Evolutionary conservation across 768 basidiomycete genomes (phyloP).

Genomic region (Tricholoma saponaceum): DNA sequence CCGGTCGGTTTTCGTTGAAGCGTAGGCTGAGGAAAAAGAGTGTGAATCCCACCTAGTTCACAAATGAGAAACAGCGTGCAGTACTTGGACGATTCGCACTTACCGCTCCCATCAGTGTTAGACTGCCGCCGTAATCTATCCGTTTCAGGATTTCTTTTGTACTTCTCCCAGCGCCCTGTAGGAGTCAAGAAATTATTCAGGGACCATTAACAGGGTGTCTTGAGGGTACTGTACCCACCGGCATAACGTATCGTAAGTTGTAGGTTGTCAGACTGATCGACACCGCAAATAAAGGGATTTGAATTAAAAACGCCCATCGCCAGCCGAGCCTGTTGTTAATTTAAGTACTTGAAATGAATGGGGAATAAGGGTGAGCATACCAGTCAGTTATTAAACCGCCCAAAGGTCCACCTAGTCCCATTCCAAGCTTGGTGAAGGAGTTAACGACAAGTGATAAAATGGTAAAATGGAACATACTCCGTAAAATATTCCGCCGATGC

Average conservation of each 20-base stretch:
- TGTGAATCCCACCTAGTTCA: slow-evolving; percentile 45
- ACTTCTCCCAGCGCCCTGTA: slow-evolving; percentile 61
- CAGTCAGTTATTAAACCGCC: slow-evolving; percentile 68
- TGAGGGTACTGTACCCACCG: slow-evolving; percentile 41
- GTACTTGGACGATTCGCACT: slow-evolving; percentile 22
- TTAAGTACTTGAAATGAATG: background rate
- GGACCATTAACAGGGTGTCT: background rate
- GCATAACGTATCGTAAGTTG: slow-evolving; percentile 61
- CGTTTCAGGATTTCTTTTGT: slow-evolving; percentile 62
- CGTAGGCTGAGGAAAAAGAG: slow-evolving; percentile 67
- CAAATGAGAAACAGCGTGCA: background rate
- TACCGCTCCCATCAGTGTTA: slow-evolving; percentile 56
- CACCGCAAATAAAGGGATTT: slow-evolving; percentile 60
- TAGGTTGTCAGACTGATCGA: slow-evolving; percentile 54
- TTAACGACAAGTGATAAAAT: background rate
- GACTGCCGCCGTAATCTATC: slow-evolving; percentile 72
- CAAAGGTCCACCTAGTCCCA: slow-evolving; percentile 72
- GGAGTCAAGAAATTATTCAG: background rate
- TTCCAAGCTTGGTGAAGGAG: slow-evolving; percentile 49
- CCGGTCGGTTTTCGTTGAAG: slow-evolving; percentile 62
- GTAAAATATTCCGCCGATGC: slow-evolving; percentile 64
- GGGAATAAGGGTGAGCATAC: slow-evolving; percentile 29
- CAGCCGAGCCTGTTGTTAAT: slow-evolving; percentile 55
- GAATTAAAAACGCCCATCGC: slow-evolving; percentile 77
- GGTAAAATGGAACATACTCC: slow-evolving; percentile 43